A percentile compares a stretch with the other conserved stretches of the same genome.
Conservation (phyloP, 164 flowering plant species). For the Taxillus chinensis region DNA sequence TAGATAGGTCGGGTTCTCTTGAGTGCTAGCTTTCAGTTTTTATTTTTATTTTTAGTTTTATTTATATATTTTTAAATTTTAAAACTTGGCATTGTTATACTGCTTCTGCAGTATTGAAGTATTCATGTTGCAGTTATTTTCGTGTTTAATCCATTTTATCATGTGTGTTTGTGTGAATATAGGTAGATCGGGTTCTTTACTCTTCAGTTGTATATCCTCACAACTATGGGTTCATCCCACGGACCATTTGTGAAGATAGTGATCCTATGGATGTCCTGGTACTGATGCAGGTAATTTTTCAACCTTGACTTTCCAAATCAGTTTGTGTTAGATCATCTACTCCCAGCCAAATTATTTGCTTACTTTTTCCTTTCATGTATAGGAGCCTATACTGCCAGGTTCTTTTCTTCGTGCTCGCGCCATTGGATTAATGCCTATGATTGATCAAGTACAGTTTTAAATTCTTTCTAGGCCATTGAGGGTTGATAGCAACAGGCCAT, state of each 20-base stretch:
- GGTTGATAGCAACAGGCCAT: no score
- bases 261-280: conserved; percentile 91
- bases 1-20: no score
- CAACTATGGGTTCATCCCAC: conserved; percentile 88
- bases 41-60: no score
- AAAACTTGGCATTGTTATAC: neutral
- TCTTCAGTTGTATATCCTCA: conserved; percentile 94
- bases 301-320: neutral
- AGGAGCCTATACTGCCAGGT: conserved; percentile 85
- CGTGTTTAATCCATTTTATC: conserved; percentile 1
- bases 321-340: neutral
- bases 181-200: conserved; percentile 89
- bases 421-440: conserved; percentile 89
- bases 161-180: conserved; percentile 11
- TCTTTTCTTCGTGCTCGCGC: conserved; percentile 86
- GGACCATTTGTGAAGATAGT: conserved; percentile 82
- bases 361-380: conserved; percentile 2
- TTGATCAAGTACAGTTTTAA: conserved; percentile 55
- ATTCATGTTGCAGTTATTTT: neutral
- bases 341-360: neutral
- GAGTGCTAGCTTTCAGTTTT: no score
- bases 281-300: conserved; percentile 69
- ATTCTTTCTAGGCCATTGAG: no score
- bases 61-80: no score
- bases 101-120: neutral